phyloP scores from a whole-genome alignment of 2,329 filamentous ascomycete genomes.

The Drechslerella coelobrocha region DNA sequence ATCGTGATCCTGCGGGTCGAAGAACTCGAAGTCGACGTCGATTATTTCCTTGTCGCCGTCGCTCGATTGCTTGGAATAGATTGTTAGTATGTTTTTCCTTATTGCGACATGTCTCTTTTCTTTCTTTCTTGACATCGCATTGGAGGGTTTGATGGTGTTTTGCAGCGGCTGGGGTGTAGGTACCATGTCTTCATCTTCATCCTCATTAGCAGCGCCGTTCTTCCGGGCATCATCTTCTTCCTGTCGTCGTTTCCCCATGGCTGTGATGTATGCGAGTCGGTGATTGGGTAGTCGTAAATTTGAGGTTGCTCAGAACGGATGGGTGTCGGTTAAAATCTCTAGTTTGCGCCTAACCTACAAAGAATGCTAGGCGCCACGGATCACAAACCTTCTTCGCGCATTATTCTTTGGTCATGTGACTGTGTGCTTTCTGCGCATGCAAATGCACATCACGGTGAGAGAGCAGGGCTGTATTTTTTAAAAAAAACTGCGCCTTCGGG shows the following conservation, averaged over 20 bases:
- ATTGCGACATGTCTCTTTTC: no score
- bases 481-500: no score
- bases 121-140: background rate
- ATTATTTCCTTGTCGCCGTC: slow-evolving; percentile 58
- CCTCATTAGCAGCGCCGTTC: background rate
- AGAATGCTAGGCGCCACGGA: no score
- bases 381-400: no score
- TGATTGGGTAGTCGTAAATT: background rate
- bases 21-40: slow-evolving; percentile 98
- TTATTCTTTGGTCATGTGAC: no score
- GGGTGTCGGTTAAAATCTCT: background rate
- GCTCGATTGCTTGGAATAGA: slow-evolving; percentile 9
- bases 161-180: background rate
- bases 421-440: no score
- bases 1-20: slow-evolving; percentile 90
- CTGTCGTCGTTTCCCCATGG: slow-evolving; percentile 11
- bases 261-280: background rate
- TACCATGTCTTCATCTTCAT: slow-evolving; percentile 21
- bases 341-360: no score
- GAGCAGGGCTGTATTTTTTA: no score
- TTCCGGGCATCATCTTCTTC: slow-evolving; percentile 8
- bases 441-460: no score
- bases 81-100: background rate
- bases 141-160: background rate
- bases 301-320: background rate